Base-by-base conservation (phyloP, 148 eudicot species). In the Rhododendron molle region DNA sequence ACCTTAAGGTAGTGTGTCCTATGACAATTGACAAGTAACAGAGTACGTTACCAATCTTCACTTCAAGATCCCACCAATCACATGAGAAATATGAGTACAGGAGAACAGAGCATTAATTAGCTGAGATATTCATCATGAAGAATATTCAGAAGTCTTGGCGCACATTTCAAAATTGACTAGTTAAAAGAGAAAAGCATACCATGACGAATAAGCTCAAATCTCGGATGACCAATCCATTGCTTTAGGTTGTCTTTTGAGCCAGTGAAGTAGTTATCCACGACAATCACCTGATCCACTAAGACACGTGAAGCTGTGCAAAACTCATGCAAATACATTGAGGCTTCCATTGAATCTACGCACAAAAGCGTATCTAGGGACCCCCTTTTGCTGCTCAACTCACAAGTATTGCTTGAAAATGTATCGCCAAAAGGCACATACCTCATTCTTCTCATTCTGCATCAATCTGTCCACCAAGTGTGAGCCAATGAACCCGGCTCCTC, bases 401-500 rank as follows among this genome's bases (percentile, higher is more conserved):
- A 85, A 46, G 43, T 40, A 73, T 36, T 32, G 73, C n/a, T 38
- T 74, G n/a, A 7, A 49, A 44, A 60, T 5, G 44, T 30, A 40
- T 46, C 3, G 16, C 11, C n/a, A 50, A 79, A 83, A 84, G 81
- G 85, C 16, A 67, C 85, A 80, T 84, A 93, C 99, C 96, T 95
- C 98, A 78, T 97, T 97, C 90, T 97, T 97, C 88, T 97, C 99
- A 78, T 97, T 95, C 88, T 95, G 86, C 99, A 95, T 94, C 92
- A 97, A 90, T 84, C 88, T 94, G 88, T 97, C 99, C 7, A 97
- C 99, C 43, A 97, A 85, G 88, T 97, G 99, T 84, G 99, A 97
- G 88, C 99, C 99, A 86, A 97, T 97, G 87, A 97, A 97, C 81
- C 99, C 99, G 81, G 99, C 99, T 87, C 99, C 99, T 67, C 99